Base-by-base conservation (phyloP, 352 stramenopile species). In the Plasmopara viticola region DNA sequence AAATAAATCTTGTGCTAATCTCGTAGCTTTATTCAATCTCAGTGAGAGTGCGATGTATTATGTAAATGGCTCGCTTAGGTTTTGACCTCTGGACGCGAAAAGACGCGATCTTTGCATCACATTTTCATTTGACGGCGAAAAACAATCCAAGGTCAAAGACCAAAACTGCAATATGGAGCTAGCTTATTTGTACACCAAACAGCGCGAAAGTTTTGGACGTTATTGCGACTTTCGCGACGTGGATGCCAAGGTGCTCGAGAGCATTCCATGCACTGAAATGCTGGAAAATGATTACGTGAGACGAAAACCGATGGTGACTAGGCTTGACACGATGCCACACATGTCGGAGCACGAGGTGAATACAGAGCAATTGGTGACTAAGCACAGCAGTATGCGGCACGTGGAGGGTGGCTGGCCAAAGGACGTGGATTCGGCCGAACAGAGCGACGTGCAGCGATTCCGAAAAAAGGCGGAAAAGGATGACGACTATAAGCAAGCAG, bases 401-500 rank as follows among this genome's bases (percentile, higher is more conserved):
- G 76, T 91, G 9, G 95, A 98, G 62, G 95, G 95, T 49, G 95
- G 94, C 3, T 98, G 95, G 95, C 95, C 95, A 2, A 98, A 98
- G 66, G 95, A 98, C 66, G 95, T 98, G 0, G 95, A 98, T 60
- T 83, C 86, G 29, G 94, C 88, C n/a, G 95, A 98, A 62, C 92
- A 97, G 66, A 97, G 77, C 53, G 94, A 98, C 63, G 90, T 98
- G 25, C 86, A 95, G 61, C 78, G 95, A 9, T 98, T 97, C 67
- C 87, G 94, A 37, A 98, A 98, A 72, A 98, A 98, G 62, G 90
- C 93, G 5, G 93, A 98, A 62, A 98, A 98, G 66, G 95, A 97
- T 54, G 93, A 98, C 52, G 92, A 98, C 56, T 98, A 97, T 70
- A 97, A 97, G 60, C 83, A 90, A 59, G 85, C 93, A 6, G 87